phyloP scores from a whole-genome alignment of 2,329 filamentous ascomycete genomes.

The Cadophora malorum region DNA sequence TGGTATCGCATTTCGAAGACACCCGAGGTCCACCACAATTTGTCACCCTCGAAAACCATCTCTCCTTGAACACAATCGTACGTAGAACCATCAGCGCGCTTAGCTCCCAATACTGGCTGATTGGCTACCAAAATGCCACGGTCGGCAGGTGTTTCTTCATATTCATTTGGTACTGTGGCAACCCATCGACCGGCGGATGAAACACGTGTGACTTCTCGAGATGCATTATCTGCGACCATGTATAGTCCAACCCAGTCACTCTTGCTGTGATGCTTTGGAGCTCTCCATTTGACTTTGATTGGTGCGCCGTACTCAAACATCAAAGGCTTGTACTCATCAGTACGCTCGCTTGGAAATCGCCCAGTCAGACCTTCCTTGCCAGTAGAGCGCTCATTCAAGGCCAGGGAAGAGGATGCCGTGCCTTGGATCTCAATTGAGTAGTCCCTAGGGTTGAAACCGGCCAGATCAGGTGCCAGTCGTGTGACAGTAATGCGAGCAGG shows the following conservation, averaged over 20 bases:
- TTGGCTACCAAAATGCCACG: conserved; percentile 77
- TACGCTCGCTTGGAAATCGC: conserved; percentile 67
- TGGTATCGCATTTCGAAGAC: conserved; percentile 98
- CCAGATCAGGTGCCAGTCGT: conserved; percentile 77
- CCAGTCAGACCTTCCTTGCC: conserved; percentile 77
- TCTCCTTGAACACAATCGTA: conserved; percentile 75
- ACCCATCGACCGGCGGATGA: conserved; percentile 90
- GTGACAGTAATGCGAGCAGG: conserved; percentile 86
- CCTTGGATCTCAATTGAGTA: conserved; percentile 81
- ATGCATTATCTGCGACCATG: conserved; percentile 92
- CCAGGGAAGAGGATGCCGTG: conserved; percentile 58
- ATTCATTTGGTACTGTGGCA: conserved; percentile 77
- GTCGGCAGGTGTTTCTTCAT: conserved; percentile 77
- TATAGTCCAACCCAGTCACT: conserved; percentile 97
- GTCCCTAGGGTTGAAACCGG: conserved; percentile 78
- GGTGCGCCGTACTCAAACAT: conserved; percentile 89
- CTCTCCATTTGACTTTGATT: conserved; percentile 88
- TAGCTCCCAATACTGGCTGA: conserved; percentile 55
- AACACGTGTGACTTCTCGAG: conserved; percentile 82
- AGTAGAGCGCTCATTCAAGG: conserved; percentile 65
- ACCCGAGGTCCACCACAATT: conserved; percentile 96
- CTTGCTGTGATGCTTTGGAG: conserved; percentile 84
- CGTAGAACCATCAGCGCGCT: conserved; percentile 55
- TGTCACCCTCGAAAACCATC: conserved; percentile 88
- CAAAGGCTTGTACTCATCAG: conserved; percentile 71